Base-by-base conservation (phyloP, 2,329 filamentous ascomycete genomes). In the Zalaria obscura region DNA sequence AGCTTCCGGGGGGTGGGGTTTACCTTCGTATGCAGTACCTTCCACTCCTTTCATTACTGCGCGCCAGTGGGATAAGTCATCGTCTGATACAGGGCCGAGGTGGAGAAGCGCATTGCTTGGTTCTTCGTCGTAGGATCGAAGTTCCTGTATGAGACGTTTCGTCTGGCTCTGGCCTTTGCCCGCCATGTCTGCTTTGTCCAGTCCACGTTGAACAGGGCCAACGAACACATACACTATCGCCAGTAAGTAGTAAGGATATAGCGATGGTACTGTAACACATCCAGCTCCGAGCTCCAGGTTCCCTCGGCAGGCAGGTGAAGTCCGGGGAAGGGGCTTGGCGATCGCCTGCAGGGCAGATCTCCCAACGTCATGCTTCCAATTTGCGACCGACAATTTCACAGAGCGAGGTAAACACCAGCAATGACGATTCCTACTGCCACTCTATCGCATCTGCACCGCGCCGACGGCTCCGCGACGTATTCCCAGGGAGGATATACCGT, bases 391-490 rank as follows among this genome's bases (percentile, higher is more conserved):
- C 11, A 9, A 38, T 38, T 38, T 38, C 27, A 5, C 2, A 7
- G 26, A 25, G n/a, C 25, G 9, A 40, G 10, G 10, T 18, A 39
- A 28, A 43, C 25, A 28, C n/a, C 32, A 34, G 25, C 32, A 29
- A 48, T 45, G 43, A 41, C 41, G 25, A 37, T 39, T 7, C 39
- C 41, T 6, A 27, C 35, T 26, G 43, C 46, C 36, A 37, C 36
- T 8, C 25, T 48, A 7, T 45, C 43, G 32, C 58, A 64, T 44
- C 70, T 93, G 3, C 70, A 76, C 45, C 80, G 79, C 47, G 74
- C 83, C 26, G 84, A 93, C 58, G 85, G 85, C 47, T 93, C 86
- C 38, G 83, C 83, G 7, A 80, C 76, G 6, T 87, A 85, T 58
- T 76, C 81, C 2, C 72, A 79, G 52, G 70, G 76, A 43, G 83